Conservation (phyloP, 2,329 filamentous ascomycete species). For the Scortechinia acanthostroma region DNA sequence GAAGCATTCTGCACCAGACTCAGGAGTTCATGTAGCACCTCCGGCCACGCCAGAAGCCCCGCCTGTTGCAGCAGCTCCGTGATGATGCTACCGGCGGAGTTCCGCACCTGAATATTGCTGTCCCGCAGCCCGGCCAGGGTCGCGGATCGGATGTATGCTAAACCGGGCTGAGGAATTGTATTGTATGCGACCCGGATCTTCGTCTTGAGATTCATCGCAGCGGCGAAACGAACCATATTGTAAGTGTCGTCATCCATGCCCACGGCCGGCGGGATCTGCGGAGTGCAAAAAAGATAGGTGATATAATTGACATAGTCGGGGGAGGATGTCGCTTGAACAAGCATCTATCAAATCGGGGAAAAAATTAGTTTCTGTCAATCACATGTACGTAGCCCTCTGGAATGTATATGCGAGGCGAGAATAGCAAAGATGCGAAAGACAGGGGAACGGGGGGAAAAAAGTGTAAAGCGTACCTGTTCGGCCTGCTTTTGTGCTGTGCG, state of each 20-base stretch:
- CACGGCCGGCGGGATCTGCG: conserved; percentile 52
- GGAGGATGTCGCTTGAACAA: conserved; percentile 77
- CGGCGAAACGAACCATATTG: conserved; percentile 74
- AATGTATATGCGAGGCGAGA: not conserved
- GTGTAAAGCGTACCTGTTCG: conserved; percentile 60
- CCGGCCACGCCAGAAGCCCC: conserved; percentile 83
- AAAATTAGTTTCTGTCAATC: not conserved
- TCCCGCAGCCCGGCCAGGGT: conserved; percentile 78
- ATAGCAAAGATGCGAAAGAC: not conserved
- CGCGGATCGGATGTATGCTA: conserved; percentile 72
- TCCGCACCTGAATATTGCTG: conserved; percentile 73
- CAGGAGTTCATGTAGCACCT: conserved; percentile 77
- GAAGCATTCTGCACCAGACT: conserved; percentile 68
- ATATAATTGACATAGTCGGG: conserved; percentile 98
- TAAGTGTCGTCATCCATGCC: conserved; percentile 53
- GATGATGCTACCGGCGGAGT: conserved; percentile 84
- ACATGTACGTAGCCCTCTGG: not conserved
- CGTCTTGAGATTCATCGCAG: conserved; percentile 93
- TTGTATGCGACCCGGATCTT: conserved; percentile 74
- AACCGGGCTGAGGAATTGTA: conserved; percentile 65
- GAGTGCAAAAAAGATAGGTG: conserved; percentile 76
- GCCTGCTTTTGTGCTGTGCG: conserved; percentile 79
- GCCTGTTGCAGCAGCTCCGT: conserved; percentile 82
- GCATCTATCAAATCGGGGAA: conserved; percentile 57
- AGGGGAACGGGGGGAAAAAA: not conserved